Evolutionary conservation across 257 asterid genomes (phyloP).

Genomic region (Avicennia marina): DNA sequence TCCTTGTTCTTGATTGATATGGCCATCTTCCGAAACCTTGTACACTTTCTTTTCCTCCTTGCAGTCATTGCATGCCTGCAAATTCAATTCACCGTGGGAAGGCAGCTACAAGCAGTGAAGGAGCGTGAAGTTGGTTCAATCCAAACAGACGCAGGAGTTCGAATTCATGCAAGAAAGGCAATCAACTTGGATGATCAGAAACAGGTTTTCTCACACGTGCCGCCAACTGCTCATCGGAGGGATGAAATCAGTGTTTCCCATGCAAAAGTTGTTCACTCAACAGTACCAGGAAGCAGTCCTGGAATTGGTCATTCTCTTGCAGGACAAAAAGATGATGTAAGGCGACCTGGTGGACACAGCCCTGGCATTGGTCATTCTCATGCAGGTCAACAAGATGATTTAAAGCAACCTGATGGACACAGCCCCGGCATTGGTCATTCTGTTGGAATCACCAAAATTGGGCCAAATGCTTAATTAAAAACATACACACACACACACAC

Average conservation of each 20-base stretch:
- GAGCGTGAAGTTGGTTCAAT: constrained; percentile 1
- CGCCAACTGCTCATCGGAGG: constrained; percentile 9
- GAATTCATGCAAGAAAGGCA: constrained; percentile 4
- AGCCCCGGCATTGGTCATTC: neutral
- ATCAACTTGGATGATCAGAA: constrained; percentile 1
- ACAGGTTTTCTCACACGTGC: neutral
- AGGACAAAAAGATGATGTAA: constrained; percentile 20
- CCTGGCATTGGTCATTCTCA: constrained; percentile 53
- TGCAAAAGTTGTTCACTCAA: constrained; percentile 26
- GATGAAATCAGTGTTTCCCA: constrained; percentile 2
- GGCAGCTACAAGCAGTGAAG: constrained; percentile 27
- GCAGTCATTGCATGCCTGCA: constrained; percentile 18
- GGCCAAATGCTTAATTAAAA: neutral
- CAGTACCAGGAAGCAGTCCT: constrained; percentile 53
- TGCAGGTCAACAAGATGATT: neutral
- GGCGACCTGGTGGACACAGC: constrained; percentile 33
- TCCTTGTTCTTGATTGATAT: neutral
- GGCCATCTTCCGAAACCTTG: constrained; percentile 25
- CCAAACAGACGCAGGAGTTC: constrained; percentile 1
- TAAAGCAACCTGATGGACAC: neutral
- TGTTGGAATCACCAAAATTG: neutral
- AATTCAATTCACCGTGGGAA: constrained; percentile 32
- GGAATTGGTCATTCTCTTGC: constrained; percentile 42
- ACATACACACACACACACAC: too few relatives aligned
- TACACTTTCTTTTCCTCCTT: constrained; percentile 29